These are phyloP conservation scores for Irpex sp. DNA, from an alignment of 1,284 basidiomycete genomes.

Conservation along the genomic window DNA sequence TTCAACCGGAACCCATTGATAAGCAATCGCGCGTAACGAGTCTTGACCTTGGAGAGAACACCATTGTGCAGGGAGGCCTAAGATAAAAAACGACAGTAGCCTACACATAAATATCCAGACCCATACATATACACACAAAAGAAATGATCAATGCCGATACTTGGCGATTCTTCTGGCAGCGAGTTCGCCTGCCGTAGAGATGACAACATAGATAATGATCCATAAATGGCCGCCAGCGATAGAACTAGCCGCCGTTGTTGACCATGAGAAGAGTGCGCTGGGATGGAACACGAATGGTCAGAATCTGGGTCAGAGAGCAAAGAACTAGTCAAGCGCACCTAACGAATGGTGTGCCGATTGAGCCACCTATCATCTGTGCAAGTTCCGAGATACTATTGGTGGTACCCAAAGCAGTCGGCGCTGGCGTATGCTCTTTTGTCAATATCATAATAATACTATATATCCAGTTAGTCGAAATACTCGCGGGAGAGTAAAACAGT, in stretches of 20 bases:
- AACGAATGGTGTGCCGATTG: constrained; percentile 51
- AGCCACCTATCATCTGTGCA: constrained; percentile 49
- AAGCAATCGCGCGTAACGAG: no score
- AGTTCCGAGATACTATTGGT: constrained; percentile 65
- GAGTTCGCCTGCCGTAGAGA: constrained; percentile 19
- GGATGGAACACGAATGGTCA: not conserved
- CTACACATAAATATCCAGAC: no score
- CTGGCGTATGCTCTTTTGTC: constrained; percentile 50
- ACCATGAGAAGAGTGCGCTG: constrained; percentile 45
- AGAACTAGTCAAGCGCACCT: constrained; percentile 16
- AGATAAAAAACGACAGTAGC: no score
- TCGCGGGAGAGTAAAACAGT: not conserved
- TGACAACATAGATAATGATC: constrained; percentile 27
- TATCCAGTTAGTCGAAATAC: not conserved
- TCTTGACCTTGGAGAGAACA: no score
- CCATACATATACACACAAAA: no score
- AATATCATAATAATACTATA: constrained; percentile 60
- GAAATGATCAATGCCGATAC: constrained; percentile 10
- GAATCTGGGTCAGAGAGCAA: not conserved
- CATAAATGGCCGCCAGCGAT: constrained; percentile 36
- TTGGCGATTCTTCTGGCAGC: constrained; percentile 21
- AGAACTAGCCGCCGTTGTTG: constrained; percentile 13
- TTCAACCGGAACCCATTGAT: no score
- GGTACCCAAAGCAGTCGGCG: constrained; percentile 47
- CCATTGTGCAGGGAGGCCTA: no score